These are phyloP conservation scores for Colletotrichum plurivorum DNA, from an alignment of 2,329 filamentous ascomycete genomes.

Conservation along the genomic window DNA sequence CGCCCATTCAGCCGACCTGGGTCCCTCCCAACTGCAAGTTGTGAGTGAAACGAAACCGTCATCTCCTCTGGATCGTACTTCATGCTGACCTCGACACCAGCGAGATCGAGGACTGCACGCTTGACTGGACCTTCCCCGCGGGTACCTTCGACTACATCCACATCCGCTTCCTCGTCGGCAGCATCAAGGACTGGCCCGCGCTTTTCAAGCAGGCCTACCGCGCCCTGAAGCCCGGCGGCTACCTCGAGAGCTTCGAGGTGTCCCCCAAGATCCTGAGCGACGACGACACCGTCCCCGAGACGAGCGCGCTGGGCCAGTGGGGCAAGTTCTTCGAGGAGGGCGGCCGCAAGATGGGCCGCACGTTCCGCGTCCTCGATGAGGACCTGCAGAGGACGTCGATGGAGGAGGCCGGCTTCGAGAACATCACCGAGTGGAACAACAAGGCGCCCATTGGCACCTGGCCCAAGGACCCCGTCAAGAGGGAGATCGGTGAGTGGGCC, in stretches of 20 bases:
- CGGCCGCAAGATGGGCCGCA: slow-evolving; percentile 49
- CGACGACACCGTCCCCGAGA: slow-evolving; percentile 47
- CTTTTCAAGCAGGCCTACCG: slow-evolving; percentile 63
- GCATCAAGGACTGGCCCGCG: slow-evolving; percentile 66
- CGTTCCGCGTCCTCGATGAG: slow-evolving; percentile 50
- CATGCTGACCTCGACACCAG: slow-evolving; percentile 34
- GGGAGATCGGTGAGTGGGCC: slow-evolving; percentile 54
- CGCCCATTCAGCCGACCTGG: slow-evolving; percentile 69
- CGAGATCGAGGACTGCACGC: slow-evolving; percentile 73
- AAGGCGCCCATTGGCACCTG: slow-evolving; percentile 55
- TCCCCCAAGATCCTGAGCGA: slow-evolving; percentile 46
- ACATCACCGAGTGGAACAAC: slow-evolving; percentile 42
- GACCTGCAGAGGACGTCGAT: slow-evolving; percentile 48
- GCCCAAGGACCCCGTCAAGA: slow-evolving; percentile 53
- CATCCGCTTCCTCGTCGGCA: slow-evolving; percentile 66
- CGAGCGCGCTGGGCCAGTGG: slow-evolving; percentile 51
- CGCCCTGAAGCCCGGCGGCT: slow-evolving; percentile 65
- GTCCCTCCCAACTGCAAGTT: slow-evolving; percentile 69
- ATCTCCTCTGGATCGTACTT: not conserved
- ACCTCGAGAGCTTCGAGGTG: slow-evolving; percentile 55
- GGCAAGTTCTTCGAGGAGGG: slow-evolving; percentile 51
- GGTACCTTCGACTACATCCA: slow-evolving; percentile 71
- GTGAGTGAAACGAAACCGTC: slow-evolving; percentile 9
- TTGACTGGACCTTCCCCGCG: slow-evolving; percentile 60
- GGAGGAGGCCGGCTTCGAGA: slow-evolving; percentile 47